These are phyloP conservation scores for Trypanosoma congolense DNA, from an alignment of 208 protist species.

Conservation along the genomic window DNA sequence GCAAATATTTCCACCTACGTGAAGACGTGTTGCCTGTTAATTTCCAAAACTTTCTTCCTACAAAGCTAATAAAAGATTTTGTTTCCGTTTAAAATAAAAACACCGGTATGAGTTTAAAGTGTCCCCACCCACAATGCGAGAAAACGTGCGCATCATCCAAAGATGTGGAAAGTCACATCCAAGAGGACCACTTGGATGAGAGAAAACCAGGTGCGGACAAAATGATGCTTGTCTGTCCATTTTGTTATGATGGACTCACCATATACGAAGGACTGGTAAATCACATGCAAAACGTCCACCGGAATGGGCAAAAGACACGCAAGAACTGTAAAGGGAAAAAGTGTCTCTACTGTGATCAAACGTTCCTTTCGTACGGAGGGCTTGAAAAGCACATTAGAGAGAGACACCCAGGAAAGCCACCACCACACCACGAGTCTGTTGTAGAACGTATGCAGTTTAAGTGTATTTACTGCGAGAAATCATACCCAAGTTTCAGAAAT, in stretches of 20 bases:
- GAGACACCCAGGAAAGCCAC: neutral
- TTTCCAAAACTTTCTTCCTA: neutral
- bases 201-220: too few species aligned
- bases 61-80: neutral
- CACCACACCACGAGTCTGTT: neutral
- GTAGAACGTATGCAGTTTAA: slow-evolving; percentile 1
- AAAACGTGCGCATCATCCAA: neutral
- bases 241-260: neutral
- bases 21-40: neutral
- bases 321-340: neutral
- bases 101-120: neutral
- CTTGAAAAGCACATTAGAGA: neutral
- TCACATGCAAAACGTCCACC: neutral
- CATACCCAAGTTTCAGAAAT: neutral
- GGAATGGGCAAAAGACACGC: neutral
- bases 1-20: neutral
- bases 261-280: neutral
- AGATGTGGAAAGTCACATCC: neutral
- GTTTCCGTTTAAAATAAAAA: neutral
- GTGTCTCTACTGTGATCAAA: neutral
- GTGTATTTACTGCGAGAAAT: neutral
- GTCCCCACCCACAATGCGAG: neutral
- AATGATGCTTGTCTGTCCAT: neutral
- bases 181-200: neutral
- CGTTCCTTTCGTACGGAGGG: neutral